Base-by-base conservation (phyloP, 2,329 filamentous ascomycete genomes). In the Aspergillus pseudoglaucus region DNA sequence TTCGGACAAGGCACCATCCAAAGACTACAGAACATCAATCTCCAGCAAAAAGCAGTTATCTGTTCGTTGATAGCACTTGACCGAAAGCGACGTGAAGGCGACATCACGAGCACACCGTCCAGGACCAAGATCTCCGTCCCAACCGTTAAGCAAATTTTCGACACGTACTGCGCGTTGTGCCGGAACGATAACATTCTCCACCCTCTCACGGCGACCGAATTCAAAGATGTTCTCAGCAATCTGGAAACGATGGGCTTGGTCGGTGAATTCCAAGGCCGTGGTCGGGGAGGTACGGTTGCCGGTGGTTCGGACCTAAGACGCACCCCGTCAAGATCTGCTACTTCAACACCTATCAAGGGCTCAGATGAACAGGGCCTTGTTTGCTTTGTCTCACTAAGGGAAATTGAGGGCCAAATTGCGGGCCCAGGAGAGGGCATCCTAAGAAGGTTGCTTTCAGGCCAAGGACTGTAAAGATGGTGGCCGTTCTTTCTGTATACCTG, bases 1-100 rank as follows among this genome's bases (percentile, higher is more conserved):
- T 96, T 98, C 68, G 88, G 87, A 65, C 91, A 96, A 58, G 90
- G 90, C 32, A 87, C 90, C 1, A 81, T 78, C 10, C 89, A 96
- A 59, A 82, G 93, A 49, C 81, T 98, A 12, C 85, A 87, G 66
- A 83, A 84, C 4, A 80, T 98, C 48, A 98, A 97, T 64, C 78
- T 98, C 2, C 94, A 98, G 64, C 93, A 98, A 68, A 97, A 95
- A 67, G 93, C 91, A 3, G 90, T 91, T 0, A 77, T 98, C 8
- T 98, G 93, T 71, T 83, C 91, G 0, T 76, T 98, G 12, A 79
- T 91, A 35, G 88, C 89, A 2, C 81, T 93, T n/a, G 90, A 96
- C 66, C 88, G 86, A 59, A 83, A 82, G 53, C 48, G 80, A 72
- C 59, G 72, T 60, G 35, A 83, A 37, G 50, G 61, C n/a, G 66